Evolutionary conservation across 192 early-diverging fungal genomes (phyloP), one percentile per base, ranked within the genome.

Genomic region (Haplosporangium gracile): DNA sequence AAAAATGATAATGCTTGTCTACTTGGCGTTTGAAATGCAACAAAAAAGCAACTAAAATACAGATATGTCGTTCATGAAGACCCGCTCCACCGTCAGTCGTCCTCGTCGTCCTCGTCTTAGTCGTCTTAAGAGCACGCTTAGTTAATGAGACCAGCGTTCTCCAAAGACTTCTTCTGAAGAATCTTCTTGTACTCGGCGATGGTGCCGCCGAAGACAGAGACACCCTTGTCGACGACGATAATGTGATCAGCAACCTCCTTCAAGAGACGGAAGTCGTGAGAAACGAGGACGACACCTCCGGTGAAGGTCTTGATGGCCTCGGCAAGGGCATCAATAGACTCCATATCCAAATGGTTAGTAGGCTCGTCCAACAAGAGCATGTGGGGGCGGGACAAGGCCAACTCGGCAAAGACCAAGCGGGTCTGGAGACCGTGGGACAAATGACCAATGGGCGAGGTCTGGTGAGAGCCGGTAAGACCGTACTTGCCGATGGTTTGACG

Each of bases 191-290:
- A 99, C 79, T 92, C 90, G 69, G 93, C 90, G 80, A 99, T 99
- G 71, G 92, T 90, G 60, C 95, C 97, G 34, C 91, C 78, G 91
- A 96, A 99, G 73, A 94, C 91, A 22, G 85, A 86, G 73, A 97
- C 95, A 39, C 91, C 88, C 29, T 92, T 92, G 85, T 96, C 93
- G 87, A 98, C 97, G 91, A 98, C 99, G 68, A 97, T 92, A 72
- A 99, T 98, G 83, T 99, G 93, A 85, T 97, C 87, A 51, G 98
- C 98, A 82, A 99, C 96, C 91, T 99, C 97, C 71, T 92, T 94
- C 83, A 99, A 98, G 71, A 99, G 91, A 80, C 98, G 92, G 94
- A 99, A 99, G 92, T 99, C 98, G 95, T 99, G 98, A 78, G 96
- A 97, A 75, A 99, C 98, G 43, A 99, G 92, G 32, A 99, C 98